Evolutionary conservation across 176 grass and related monocot species (phyloP), one percentile per base, ranked within the genome.

Genomic region (Pontederia crassipes): DNA sequence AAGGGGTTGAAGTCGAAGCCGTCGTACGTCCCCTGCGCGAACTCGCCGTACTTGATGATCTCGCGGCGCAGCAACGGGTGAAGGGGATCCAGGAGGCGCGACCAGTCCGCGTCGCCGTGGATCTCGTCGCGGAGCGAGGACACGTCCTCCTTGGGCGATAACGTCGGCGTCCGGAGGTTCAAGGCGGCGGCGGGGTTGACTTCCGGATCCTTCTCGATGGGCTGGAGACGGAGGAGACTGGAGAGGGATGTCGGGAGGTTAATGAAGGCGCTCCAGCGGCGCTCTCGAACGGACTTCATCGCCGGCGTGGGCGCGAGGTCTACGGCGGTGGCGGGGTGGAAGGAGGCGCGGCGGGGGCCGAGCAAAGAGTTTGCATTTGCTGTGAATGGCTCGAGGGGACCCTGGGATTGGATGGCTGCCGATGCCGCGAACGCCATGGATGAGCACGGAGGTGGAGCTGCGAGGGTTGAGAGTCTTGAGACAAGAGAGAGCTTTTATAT

Each of bases 1-100:
- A 49, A 57, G 32, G 62, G 69, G 48, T 82, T 77, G 74, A 17
- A 77, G 55, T 82, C 79, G 61, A 73, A 82, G 6, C 54, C 68
- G 59, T 82, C 74, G 12, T 77, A 82, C 2, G 79, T 73, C 1
- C 27, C 79, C 67, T 82, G 73, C 12, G 75, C 67, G 20, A 77
- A 71, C 74, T 82, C 79, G 12, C 79, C 79, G 9, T 82, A 82
- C 40, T 82, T 82, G 35, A 82, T 28, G 73, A 82, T 68, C 74
- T 82, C 79, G 49, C 58, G 68, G 10, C 72, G 72, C 26, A 82
- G 57, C 35, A 54, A 65, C 20, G 62, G 67, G 27, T 82, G 60
- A 20, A 82, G 64, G 6, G 79, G 72, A 46, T 71, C 18, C 45
- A 82, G 66, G 52, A 71, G 74, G 3, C n/a, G 54, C 46, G 49